Evolutionary conservation across 176 grass and related monocot genomes (phyloP), one percentile per base, ranked within the genome.

Genomic region (Bothriochloa decipiens): DNA sequence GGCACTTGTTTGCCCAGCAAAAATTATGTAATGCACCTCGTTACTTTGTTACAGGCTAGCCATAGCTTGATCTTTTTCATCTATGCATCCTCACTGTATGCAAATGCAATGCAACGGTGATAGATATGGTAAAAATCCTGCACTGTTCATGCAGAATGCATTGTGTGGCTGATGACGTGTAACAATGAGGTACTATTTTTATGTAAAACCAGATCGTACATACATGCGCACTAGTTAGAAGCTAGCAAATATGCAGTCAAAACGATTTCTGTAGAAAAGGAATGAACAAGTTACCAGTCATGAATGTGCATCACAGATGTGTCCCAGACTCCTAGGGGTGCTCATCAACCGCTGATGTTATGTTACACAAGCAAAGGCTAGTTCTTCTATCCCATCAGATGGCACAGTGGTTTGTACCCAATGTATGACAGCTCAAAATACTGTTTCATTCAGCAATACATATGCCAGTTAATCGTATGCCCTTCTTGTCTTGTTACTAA

Each of bases 381-480:
- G 77, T 62, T 70, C 82, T 75, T 52, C 77, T 76, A 65, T 81
- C 70, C 82, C 22, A 79, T 69, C 76, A 74, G 6, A 70, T 47
- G 63, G 16, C 5, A 43, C 60, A 84, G 45, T 69, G 63, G 23
- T 52, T 49, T n/a, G 81, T 53, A 52, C 77, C 60, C 22, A 15
- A 46, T 18, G 37, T 43, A 75, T 37, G 63, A 81, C 22, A 29
- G 32, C 46, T 69, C 78, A 32, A 68, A 35, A 53, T 23, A 86
- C 71, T 81, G 41, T 76, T 81, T 26, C 70, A 39, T 81, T 80
- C 40, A 47, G 16, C 22, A 8, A 57, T 57, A n/a, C 60, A 57
- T 3, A 72, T 62, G 40, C 27, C 58, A 46, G 42, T 0, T 40
- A 28, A 35, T 85, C 75, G 74, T 57, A 60, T 28, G 64, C 22